These are phyloP conservation scores for Yamadazyma sp. DNA, from an alignment of 1,139 yeast genomes.

Conservation along the genomic window DNA sequence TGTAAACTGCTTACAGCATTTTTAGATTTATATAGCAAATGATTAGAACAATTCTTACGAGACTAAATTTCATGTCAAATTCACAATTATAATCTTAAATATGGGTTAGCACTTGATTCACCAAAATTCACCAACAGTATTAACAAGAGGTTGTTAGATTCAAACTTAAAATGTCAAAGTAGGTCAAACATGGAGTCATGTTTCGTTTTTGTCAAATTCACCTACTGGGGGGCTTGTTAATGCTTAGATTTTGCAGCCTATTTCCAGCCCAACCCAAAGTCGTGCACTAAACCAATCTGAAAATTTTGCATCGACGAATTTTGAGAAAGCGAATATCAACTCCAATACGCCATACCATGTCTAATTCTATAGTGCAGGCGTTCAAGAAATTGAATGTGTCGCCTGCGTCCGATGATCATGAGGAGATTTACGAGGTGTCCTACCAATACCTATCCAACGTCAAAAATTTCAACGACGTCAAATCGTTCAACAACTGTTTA, in stretches of 20 bases:
- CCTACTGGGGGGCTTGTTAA: too few species aligned
- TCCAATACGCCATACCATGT: slow-evolving; percentile 22
- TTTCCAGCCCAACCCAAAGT: neutral
- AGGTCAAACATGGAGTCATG: too few species aligned
- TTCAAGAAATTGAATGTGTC: slow-evolving; percentile 41
- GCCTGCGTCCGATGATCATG: slow-evolving; percentile 33
- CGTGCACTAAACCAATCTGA: neutral
- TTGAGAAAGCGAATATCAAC: neutral
- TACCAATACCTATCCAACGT: slow-evolving; percentile 44
- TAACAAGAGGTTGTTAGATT: too few species aligned
- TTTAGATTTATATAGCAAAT: neutral
- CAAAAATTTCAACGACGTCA: slow-evolving; percentile 43
- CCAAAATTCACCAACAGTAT: too few species aligned
- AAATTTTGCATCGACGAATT: slow-evolving; percentile 6
- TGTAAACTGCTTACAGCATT: neutral
- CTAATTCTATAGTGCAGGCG: slow-evolving; percentile 44
- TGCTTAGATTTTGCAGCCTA: slow-evolving; percentile 1
- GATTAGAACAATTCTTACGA: neutral
- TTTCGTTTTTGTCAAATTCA: too few species aligned
- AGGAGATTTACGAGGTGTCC: slow-evolving; percentile 40
- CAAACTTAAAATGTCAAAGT: too few species aligned
- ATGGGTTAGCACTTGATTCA: neutral
- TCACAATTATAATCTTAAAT: neutral
- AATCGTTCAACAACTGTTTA: slow-evolving; percentile 60
- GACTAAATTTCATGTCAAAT: too few species aligned